These are phyloP conservation scores for Blastobotrys malaysiensis DNA, from an alignment of 1,139 yeast genomes.

Conservation along the genomic window DNA sequence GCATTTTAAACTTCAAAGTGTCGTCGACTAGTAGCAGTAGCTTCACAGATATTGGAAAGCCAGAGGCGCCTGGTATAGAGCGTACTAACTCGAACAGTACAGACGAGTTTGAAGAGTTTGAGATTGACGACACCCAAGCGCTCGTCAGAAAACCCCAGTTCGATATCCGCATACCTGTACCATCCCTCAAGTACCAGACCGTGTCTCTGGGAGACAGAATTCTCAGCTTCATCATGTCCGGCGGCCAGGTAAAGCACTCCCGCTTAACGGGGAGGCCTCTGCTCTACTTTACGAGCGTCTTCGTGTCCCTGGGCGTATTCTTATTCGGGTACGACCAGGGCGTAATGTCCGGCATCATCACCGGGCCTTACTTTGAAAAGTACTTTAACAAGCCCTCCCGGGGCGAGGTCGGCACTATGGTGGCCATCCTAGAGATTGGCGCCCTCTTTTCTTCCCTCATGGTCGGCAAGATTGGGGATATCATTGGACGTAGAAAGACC, in stretches of 20 bases:
- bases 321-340: constrained; percentile 91
- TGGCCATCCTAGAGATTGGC: constrained; percentile 79
- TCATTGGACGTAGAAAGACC: constrained; percentile 72
- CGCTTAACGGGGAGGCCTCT: constrained; percentile 35
- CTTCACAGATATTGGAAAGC: neutral
- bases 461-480: constrained; percentile 75
- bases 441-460: constrained; percentile 72
- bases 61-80: neutral
- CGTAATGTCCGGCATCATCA: constrained; percentile 75
- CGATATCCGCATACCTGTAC: constrained; percentile 12
- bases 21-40: neutral
- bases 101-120: constrained; percentile 13
- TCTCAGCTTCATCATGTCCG: constrained; percentile 26
- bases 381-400: constrained; percentile 71
- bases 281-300: constrained; percentile 68
- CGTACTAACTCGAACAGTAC: neutral
- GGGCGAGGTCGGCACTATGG: constrained; percentile 69
- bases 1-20: neutral
- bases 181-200: neutral
- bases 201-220: constrained; percentile 21
- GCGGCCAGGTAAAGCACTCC: constrained; percentile 17
- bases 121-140: constrained; percentile 17
- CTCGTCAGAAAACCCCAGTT: constrained; percentile 1
- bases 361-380: constrained; percentile 62
- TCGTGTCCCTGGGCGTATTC: constrained; percentile 78